Evolutionary conservation across 2,329 filamentous ascomycete species (phyloP).

Genomic region (Alternaria metachromatica): DNA sequence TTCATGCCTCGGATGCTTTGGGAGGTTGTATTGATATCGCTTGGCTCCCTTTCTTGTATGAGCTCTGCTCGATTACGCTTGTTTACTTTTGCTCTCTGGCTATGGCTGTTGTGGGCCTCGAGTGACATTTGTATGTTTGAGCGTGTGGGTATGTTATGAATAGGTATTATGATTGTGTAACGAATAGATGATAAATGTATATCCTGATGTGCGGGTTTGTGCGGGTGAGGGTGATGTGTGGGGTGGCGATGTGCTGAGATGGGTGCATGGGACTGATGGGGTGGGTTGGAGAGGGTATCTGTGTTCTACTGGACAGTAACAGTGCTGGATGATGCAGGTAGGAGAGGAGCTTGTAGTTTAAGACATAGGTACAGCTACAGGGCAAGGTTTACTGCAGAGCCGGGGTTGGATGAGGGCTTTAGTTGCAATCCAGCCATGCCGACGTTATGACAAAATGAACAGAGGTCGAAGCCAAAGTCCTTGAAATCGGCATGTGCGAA

Average conservation of each 20-base stretch:
- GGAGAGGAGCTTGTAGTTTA: no score
- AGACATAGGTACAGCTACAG: no score
- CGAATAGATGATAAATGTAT: constrained; percentile 6
- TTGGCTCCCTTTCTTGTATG: neutral
- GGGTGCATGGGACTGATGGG: neutral
- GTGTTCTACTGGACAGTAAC: no score
- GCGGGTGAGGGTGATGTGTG: neutral
- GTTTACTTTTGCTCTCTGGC: neutral
- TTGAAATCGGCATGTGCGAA: no score
- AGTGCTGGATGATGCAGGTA: no score
- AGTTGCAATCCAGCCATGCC: no score
- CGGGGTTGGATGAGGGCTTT: no score
- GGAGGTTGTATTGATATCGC: neutral
- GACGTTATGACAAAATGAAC: no score
- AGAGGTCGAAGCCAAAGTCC: no score
- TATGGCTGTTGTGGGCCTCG: neutral
- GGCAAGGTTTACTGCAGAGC: no score
- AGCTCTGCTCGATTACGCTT: neutral
- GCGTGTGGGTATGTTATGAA: neutral
- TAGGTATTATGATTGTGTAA: constrained; percentile 9
- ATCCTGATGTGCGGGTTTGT: neutral
- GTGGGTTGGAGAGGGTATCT: neutral
- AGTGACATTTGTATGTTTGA: constrained; percentile 1
- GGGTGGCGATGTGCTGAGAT: no score
- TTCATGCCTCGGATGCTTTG: neutral